A percentile compares a stretch with the other conserved stretches of the same genome.
Conservation (phyloP, 306 rosid species). For the Canavalia ensiformis region DNA sequence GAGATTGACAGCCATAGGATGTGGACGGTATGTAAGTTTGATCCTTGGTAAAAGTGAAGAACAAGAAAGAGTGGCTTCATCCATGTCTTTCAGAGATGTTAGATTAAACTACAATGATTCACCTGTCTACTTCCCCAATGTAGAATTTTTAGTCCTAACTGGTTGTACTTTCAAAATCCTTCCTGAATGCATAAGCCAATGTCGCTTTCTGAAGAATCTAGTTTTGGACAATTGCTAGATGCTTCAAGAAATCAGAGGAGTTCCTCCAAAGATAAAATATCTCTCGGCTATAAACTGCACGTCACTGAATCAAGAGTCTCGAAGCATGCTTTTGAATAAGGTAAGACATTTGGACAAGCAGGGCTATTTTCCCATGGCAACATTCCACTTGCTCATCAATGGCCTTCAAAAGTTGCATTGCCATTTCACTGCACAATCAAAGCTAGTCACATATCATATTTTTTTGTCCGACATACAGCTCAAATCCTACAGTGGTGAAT, state of each 20-base stretch:
- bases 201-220: constrained; percentile 12
- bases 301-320: neutral
- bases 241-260: constrained; percentile 35
- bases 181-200: constrained; percentile 35
- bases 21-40: constrained; percentile 6
- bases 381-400: constrained; percentile 10
- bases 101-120: neutral
- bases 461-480: neutral
- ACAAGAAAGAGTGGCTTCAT: constrained; percentile 14
- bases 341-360: constrained; percentile 9
- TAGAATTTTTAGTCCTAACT: neutral
- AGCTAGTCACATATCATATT: constrained; percentile 5
- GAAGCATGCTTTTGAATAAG: constrained; percentile 35
- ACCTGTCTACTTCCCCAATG: neutral
- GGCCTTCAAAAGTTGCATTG: constrained; percentile 22
- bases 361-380: neutral
- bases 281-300: constrained; percentile 15
- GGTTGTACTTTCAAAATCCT: constrained; percentile 24
- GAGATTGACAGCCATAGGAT: constrained; percentile 9
- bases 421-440: neutral
- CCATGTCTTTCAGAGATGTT: neutral
- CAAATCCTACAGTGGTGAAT: constrained; percentile 10
- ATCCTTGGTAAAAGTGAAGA: neutral
- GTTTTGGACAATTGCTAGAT: constrained; percentile 14
- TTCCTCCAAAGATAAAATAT: constrained; percentile 41